Evolutionary conservation across 1,284 basidiomycete species (phyloP).

Genomic region (Sporisorium reilianum): DNA sequence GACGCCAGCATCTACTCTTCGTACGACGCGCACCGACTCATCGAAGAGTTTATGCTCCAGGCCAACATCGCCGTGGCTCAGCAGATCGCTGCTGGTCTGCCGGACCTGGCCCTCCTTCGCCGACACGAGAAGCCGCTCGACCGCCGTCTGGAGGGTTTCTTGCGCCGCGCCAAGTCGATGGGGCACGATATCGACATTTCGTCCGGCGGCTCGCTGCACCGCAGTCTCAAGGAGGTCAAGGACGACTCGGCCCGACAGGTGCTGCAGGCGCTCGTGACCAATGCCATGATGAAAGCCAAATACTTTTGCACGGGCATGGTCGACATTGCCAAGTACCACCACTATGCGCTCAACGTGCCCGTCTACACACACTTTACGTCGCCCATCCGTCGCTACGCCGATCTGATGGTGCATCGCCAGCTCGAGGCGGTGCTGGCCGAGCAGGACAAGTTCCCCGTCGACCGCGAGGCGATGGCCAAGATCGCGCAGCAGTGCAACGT

Average conservation of each 20-base stretch:
- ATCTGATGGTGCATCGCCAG: conserved; percentile 95
- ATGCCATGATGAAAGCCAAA: conserved; percentile 90
- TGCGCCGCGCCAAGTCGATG: conserved; percentile 75
- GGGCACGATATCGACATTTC: conserved; percentile 84
- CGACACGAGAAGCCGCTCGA: conserved; percentile 93
- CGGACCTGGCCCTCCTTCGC: conserved; percentile 92
- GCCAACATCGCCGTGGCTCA: conserved; percentile 91
- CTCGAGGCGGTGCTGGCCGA: conserved; percentile 81
- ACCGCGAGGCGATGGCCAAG: conserved; percentile 95
- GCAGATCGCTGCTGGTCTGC: conserved; percentile 90
- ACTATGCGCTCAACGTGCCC: conserved; percentile 90
- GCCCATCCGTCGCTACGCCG: conserved; percentile 78
- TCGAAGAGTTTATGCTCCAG: conserved; percentile 97
- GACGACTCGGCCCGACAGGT: conserved; percentile 75
- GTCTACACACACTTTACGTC: conserved; percentile 95
- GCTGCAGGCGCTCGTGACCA: conserved; percentile 84
- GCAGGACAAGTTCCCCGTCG: conserved; percentile 93
- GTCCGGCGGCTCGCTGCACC: conserved; percentile 84
- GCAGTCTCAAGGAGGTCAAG: conserved; percentile 80
- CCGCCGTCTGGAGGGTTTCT: conserved; percentile 71
- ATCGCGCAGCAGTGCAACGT: conserved; percentile 81
- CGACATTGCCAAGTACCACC: conserved; percentile 96
- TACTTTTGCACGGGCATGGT: conserved; percentile 99
- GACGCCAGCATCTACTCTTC: conserved; percentile 80
- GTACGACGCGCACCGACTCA: conserved; percentile 81